Evolutionary conservation across 805 yeast species (phyloP).

Genomic region (Zygosaccharomyces siamensis): DNA sequence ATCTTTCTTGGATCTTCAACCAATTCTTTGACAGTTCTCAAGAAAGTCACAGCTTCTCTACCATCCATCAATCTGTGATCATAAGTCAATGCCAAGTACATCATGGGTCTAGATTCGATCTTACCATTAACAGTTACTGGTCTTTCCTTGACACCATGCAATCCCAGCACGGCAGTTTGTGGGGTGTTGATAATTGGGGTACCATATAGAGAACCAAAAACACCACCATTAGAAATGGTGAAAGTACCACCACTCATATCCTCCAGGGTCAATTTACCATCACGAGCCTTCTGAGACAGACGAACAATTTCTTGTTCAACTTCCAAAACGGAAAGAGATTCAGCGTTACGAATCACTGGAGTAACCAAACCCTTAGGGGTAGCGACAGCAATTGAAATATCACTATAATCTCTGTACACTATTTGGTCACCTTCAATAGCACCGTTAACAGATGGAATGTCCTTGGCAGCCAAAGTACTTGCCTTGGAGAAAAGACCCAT

Average conservation of each 20-base stretch:
- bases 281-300: conserved; percentile 91
- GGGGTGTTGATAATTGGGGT: conserved; percentile 98
- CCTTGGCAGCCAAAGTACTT: conserved; percentile 85
- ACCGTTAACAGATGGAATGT: conserved; percentile 91
- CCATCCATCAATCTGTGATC: conserved; percentile 98
- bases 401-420: conserved; percentile 94
- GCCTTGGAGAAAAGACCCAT: conserved; percentile 99
- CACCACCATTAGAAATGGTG: conserved; percentile 99
- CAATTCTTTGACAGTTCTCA: conserved; percentile 91
- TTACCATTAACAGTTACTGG: conserved; percentile 95
- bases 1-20: conserved; percentile 99
- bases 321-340: conserved; percentile 79
- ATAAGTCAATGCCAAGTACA: conserved; percentile 97
- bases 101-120: conserved; percentile 97
- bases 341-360: conserved; percentile 96
- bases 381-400: conserved; percentile 94
- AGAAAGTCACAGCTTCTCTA: conserved; percentile 97
- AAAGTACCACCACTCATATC: conserved; percentile 99
- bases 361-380: conserved; percentile 99
- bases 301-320: conserved; percentile 80
- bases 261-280: conserved; percentile 91
- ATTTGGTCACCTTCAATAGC: conserved; percentile 91
- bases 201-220: conserved; percentile 94
- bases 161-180: conserved; percentile 95
- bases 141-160: conserved; percentile 96